These are phyloP conservation scores for Vickermania spadyakhi DNA, from an alignment of 208 protist species.

Conservation along the genomic window DNA sequence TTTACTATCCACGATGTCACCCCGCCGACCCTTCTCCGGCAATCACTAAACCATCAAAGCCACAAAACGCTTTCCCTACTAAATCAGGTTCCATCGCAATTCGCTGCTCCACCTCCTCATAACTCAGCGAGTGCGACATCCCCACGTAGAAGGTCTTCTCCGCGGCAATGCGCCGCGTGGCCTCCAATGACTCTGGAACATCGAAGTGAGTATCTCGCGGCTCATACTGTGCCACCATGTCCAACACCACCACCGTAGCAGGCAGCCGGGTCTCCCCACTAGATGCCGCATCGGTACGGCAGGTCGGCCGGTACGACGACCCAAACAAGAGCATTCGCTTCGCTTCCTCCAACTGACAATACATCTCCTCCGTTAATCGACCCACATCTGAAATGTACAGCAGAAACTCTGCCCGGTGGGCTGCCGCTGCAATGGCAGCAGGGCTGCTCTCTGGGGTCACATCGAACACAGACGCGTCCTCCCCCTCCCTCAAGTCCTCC, in stretches of 20 bases:
- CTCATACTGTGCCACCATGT: constrained; percentile 25
- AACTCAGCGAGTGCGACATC: constrained; percentile 37
- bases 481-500: constrained; percentile 2
- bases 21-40: too few species aligned
- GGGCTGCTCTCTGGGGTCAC: neutral
- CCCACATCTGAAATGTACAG: constrained; percentile 56
- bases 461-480: neutral
- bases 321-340: constrained; percentile 13
- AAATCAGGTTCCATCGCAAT: constrained; percentile 1
- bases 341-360: constrained; percentile 10
- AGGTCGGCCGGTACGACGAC: neutral
- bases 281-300: neutral
- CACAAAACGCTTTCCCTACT: constrained; percentile 1
- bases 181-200: constrained; percentile 21
- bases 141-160: constrained; percentile 45
- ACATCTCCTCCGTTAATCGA: constrained; percentile 14
- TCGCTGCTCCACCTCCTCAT: constrained; percentile 28
- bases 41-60: constrained; percentile 46
- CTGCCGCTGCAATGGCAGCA: too few species aligned
- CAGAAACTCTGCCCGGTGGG: constrained; percentile 10
- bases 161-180: constrained; percentile 20
- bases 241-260: constrained; percentile 30
- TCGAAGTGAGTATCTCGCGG: constrained; percentile 35
- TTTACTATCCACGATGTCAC: too few species aligned
- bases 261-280: neutral